Evolutionary conservation across 2,329 filamentous ascomycete genomes (phyloP).

Genomic region (Teratosphaeria nubilosa): DNA sequence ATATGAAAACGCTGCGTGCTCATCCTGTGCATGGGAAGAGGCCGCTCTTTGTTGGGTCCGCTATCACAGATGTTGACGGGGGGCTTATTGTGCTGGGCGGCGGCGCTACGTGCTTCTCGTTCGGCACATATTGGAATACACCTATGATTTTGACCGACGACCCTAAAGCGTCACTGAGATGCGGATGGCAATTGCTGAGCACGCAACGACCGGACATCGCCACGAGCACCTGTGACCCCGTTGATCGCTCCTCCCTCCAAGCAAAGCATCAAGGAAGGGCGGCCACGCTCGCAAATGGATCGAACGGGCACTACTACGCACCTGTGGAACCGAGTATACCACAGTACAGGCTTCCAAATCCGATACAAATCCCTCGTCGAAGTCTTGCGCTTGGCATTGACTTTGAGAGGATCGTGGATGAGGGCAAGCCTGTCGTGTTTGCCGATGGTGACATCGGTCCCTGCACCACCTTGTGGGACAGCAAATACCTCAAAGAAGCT

Average conservation of each 20-base stretch:
- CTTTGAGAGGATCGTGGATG: slow-evolving; percentile 50
- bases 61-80: slow-evolving; percentile 39
- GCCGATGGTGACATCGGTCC: slow-evolving; percentile 55
- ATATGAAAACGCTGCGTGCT: slow-evolving; percentile 22
- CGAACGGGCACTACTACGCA: slow-evolving; percentile 2
- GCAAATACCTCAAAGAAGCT: slow-evolving; percentile 54
- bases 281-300: not conserved
- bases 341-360: slow-evolving; percentile 10
- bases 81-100: slow-evolving; percentile 61
- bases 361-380: slow-evolving; percentile 40
- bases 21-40: slow-evolving; percentile 31
- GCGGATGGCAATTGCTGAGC: slow-evolving; percentile 18
- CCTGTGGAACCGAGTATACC: not conserved
- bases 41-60: slow-evolving; percentile 64
- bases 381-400: slow-evolving; percentile 43
- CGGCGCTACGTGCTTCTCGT: slow-evolving; percentile 81
- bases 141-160: slow-evolving; percentile 33
- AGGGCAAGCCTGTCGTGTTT: slow-evolving; percentile 55
- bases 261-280: not conserved
- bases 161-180: slow-evolving; percentile 11
- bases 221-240: not conserved
- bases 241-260: not conserved
- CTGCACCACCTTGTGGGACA: slow-evolving; percentile 58
- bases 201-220: slow-evolving; percentile 11
- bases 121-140: slow-evolving; percentile 75